Evolutionary conservation across 2,329 filamentous ascomycete genomes (phyloP), one percentile per base, ranked within the genome.

Genomic region (Xylariaceae sp.): DNA sequence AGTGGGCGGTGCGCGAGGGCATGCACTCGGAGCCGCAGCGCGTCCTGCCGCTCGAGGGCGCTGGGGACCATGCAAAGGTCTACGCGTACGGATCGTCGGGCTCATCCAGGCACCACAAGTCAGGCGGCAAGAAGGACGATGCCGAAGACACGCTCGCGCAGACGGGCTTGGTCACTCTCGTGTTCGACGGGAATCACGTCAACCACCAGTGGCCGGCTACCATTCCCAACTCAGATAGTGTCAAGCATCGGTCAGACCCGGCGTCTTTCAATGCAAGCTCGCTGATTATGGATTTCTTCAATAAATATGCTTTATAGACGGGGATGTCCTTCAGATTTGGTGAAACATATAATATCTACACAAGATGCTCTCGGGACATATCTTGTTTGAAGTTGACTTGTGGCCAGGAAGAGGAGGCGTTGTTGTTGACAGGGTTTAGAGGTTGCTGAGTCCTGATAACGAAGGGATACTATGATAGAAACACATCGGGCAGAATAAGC

Each of bases 1-100:
- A 56, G 46, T 73, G 69, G 69, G 61, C 58, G 5, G 26, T 30
- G 13, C 45, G 62, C 4, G 55, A 66, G 24, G 51, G 47, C 2
- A 19, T 55, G 16, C 23, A 21, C 2, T 41, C 13, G 2, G 40
- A 31, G 4, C 41, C 41, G 5, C 17, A 15, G 40, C 35, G n/a
- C 31, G 32, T 9, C 3, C 17, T 13, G 7, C 27, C 3, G 30
- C 44, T 34, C 5, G n/a, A 11, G 1, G 21, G 17, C 35, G 52
- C 31, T 33, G 43, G 28, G 27, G 41, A 30, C 43, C 40, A 35
- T 36, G 40, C 43, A 12, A 30, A 32, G 17, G 9, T 42, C 13
- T 44, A 43, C n/a, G 24, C n/a, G 23, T 49, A 51, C 34, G 46
- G 41, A 38, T 40, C 16, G 21, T 24, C 21, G 7, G 21, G 11